Evolutionary conservation across 192 early-diverging fungal genomes (phyloP), one percentile per base, ranked within the genome.

Genomic region (Dispira parvispora): DNA sequence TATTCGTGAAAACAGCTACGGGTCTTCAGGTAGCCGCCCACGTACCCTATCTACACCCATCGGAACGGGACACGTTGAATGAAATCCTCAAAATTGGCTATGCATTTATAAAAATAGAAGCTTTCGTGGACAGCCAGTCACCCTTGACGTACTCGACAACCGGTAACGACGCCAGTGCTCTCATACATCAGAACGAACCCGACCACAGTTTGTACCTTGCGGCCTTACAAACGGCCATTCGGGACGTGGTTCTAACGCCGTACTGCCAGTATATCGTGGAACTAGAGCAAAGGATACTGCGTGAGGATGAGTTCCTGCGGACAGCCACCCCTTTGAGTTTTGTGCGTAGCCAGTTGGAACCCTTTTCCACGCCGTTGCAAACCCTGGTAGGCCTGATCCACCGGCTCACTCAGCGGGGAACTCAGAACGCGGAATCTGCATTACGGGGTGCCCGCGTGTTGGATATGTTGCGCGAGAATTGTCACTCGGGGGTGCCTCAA

Each of bases 21-120:
- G 14, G 23, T 3, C 68, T 60, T 45, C 43, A 46, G 11, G 66
- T 73, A 14, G 45, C 72, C n/a, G 38, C 54, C 8, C 67, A 73
- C 46, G 69, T 71, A 62, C 70, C 69, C 0, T 72, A 69, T 46
- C 65, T 75, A 16, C 73, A 75, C 45, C 62, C 73, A 11, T 64
- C 69, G 8, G 73, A 75, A 47, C 67, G 68, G 9, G 49, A 55
- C 27, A 65, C 63, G 0, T 62, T 75, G 26, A 47, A 75, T 21
- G 57, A 60, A 12, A 60, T 42, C 38, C 57, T 60, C 38, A 28
- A 60, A 43, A 43, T 60, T 16, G 57, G 38, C 57, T 18, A 60
- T 60, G 57, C 57, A 28, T 60, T 20, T 21, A 43, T 43, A 5
- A 14, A 38, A 1, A 1, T 60, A 1, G 13, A 16, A 10, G 32